A percentile compares a stretch with the other conserved stretches of the same genome.
phyloP scores from a whole-genome alignment of 2,329 filamentous ascomycete genomes.

The Leptographium radiaticola region DNA sequence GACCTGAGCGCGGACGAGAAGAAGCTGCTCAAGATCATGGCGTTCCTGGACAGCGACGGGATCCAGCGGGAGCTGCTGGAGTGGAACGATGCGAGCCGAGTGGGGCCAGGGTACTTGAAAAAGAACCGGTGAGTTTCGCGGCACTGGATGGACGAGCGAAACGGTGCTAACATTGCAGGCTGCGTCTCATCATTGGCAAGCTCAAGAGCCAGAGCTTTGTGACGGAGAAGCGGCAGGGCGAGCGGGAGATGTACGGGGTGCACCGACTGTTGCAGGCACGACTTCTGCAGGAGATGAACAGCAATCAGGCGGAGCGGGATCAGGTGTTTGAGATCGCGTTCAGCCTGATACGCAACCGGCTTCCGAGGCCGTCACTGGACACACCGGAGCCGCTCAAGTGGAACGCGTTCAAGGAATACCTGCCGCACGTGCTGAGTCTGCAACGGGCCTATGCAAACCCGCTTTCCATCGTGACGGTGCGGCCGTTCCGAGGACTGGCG shows the following conservation, averaged over 20 bases:
- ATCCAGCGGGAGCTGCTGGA: constrained; percentile 9
- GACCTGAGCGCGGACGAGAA: constrained; percentile 8
- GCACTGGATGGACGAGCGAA: too few species aligned
- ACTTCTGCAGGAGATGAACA: constrained; percentile 7
- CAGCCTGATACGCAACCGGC: constrained; percentile 7
- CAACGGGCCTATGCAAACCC: constrained; percentile 9
- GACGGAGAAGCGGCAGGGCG: constrained; percentile 3
- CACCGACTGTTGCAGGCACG: constrained; percentile 8
- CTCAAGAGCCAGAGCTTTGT: constrained; percentile 9
- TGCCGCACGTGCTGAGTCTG: constrained; percentile 9
- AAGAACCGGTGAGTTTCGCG: not conserved
- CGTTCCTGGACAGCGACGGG: constrained; percentile 9
- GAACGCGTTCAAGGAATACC: constrained; percentile 10
- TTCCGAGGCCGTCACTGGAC: constrained; percentile 8
- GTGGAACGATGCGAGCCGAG: constrained; percentile 4
- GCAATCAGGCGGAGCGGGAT: constrained; percentile 3
- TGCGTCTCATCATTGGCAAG: constrained; percentile 8
- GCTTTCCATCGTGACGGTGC: constrained; percentile 8
- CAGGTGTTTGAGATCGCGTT: constrained; percentile 8
- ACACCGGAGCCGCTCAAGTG: constrained; percentile 8
- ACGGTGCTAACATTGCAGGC: not conserved
- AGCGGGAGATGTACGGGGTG: constrained; percentile 7
- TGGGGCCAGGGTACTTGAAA: constrained; percentile 5
- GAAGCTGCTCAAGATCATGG: constrained; percentile 10
- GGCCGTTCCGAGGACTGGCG: constrained; percentile 7